A percentile compares a stretch with the other conserved stretches of the same genome.
Conservation (phyloP, 495 filamentous ascomycete species). For the Patellaria atrata region DNA sequence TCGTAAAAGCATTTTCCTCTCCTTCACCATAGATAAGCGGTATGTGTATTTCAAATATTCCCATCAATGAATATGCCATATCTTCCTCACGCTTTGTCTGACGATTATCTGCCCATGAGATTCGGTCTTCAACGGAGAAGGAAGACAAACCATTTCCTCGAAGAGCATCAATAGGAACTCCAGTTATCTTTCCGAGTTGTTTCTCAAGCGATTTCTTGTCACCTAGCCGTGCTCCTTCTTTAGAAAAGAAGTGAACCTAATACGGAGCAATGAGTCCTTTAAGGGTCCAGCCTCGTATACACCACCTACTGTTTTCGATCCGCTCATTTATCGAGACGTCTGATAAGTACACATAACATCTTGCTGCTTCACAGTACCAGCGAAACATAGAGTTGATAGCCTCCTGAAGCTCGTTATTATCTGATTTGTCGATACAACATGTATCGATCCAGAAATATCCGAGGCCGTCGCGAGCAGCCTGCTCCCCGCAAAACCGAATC, state of each 20-base stretch:
- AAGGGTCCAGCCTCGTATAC: conserved; percentile 10
- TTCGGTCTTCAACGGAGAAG: conserved; percentile 9
- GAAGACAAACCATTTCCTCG: conserved; percentile 5
- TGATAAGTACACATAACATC: conserved; percentile 11
- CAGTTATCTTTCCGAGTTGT: conserved; percentile 5
- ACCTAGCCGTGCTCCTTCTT: conserved; percentile 6
- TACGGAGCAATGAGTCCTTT: conserved; percentile 14
- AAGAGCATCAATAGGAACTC: conserved; percentile 4
- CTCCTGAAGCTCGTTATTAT: conserved; percentile 5
- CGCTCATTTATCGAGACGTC: too few species aligned
- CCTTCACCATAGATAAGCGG: conserved; percentile 7
- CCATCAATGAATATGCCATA: conserved; percentile 6
- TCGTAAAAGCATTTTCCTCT: conserved; percentile 1
- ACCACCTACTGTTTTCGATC: too few species aligned
- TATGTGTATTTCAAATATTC: conserved; percentile 5
- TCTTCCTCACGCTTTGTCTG: conserved; percentile 6
- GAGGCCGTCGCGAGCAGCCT: conserved; percentile 5
- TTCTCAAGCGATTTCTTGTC: conserved; percentile 6
- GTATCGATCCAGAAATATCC: conserved; percentile 10
- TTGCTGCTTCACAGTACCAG: conserved; percentile 6
- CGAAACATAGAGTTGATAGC: conserved; percentile 15
- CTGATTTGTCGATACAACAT: conserved; percentile 10
- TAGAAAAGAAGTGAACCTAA: conserved; percentile 7
- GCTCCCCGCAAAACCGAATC: conserved; percentile 7
- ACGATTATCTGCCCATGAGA: conserved; percentile 6